Conservation (phyloP, 257 asterid genomes). For the Solanum sitiens region DNA sequence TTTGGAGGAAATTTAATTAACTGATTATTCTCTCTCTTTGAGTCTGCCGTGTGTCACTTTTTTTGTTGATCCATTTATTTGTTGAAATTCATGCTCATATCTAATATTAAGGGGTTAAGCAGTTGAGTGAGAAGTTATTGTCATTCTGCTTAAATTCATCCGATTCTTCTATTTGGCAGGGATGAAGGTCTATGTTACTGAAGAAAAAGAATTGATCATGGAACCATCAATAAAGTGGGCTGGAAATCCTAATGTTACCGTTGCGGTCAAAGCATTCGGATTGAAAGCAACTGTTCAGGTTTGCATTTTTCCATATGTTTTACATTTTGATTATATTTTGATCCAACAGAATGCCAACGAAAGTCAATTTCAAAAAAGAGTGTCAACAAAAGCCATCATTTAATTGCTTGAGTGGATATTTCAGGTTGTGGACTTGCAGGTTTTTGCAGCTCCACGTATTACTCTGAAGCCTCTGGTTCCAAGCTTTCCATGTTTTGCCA, state of each 20-base stretch:
- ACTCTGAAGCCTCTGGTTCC: constrained; percentile 97
- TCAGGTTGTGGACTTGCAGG: constrained; percentile 91
- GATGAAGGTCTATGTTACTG: constrained; percentile 53
- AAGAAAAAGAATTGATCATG: constrained; percentile 92
- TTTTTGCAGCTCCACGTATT: constrained; percentile 91
- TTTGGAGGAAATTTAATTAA: not conserved
- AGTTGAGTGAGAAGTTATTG: not conserved
- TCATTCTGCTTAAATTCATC: not conserved
- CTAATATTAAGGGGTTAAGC: not conserved
- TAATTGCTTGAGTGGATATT: constrained; percentile 1
- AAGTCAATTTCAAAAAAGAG: not conserved
- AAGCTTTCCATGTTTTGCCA: constrained; percentile 95
- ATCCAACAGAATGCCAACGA: not conserved
- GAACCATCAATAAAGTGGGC: constrained; percentile 99
- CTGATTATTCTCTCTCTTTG: not conserved
- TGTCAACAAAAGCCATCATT: not conserved
- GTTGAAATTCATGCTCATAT: not conserved
- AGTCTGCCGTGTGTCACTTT: not conserved
- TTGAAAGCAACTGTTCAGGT: constrained; percentile 92
- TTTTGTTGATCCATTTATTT: not conserved
- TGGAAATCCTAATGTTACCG: constrained; percentile 73
- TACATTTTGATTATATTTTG: not conserved
- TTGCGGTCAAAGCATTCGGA: constrained; percentile 77
- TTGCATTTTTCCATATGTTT: constrained; percentile 3
- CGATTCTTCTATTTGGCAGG: constrained; percentile 18